Conservation (phyloP, 495 filamentous ascomycete species). For the Podospora didyma region DNA sequence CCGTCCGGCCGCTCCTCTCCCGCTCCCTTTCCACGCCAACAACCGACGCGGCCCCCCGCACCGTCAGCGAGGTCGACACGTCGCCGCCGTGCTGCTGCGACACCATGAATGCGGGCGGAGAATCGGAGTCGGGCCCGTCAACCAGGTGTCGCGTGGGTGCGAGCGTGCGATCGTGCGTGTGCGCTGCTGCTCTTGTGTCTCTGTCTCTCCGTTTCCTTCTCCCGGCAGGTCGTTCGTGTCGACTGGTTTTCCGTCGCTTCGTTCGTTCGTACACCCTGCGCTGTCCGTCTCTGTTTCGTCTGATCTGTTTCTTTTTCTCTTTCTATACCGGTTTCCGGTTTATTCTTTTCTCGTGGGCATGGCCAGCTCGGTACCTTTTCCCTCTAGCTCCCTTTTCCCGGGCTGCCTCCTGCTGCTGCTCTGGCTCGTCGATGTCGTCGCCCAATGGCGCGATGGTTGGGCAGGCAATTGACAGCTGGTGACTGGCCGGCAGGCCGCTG, state of each 20-base stretch:
- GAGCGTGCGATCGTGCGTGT: no score
- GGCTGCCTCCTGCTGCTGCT: constrained; percentile 17
- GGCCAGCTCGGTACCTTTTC: neutral
- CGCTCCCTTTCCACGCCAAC: constrained; percentile 24
- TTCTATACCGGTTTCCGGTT: neutral
- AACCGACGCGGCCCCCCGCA: constrained; percentile 57
- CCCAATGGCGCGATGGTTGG: constrained; percentile 4
- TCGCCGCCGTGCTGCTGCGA: constrained; percentile 64
- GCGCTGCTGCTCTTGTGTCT: neutral
- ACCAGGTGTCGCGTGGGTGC: no score
- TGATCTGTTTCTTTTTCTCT: neutral
- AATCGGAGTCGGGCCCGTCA: neutral
- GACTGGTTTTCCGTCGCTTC: neutral
- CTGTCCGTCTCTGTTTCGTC: neutral
- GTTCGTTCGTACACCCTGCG: neutral
- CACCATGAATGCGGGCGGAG: constrained; percentile 52
- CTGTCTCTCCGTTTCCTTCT: neutral
- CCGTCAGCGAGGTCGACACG: constrained; percentile 43
- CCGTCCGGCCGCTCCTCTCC: constrained; percentile 32
- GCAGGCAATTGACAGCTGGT: constrained; percentile 17
- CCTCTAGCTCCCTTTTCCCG: constrained; percentile 3
- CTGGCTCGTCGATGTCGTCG: neutral
- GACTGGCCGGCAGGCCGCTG: constrained; percentile 12
- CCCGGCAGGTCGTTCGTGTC: neutral
- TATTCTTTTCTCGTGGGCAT: neutral